Evolutionary conservation across 2,329 filamentous ascomycete species (phyloP), one percentile per base, ranked within the genome.

Genomic region (Claviceps sp.): DNA sequence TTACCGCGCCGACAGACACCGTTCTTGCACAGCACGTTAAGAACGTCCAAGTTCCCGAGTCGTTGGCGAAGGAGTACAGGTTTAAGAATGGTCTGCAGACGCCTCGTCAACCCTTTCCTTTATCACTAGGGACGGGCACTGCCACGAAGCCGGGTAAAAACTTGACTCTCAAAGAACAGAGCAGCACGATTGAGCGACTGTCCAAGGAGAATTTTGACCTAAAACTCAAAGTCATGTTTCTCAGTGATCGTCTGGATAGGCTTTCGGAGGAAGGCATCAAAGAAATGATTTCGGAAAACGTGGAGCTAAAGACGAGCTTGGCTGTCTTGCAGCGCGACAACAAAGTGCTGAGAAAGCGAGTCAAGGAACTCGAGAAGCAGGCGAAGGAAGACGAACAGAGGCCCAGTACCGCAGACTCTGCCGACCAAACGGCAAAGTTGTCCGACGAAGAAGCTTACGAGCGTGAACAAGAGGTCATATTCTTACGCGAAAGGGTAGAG

Each of bases 151-250:
- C 76, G 45, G 82, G 82, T 20, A 82, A 79, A 61, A 87, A 80
- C 59, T 72, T 98, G 68, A 97, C 93, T 0, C 72, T 98, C 42
- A 97, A 96, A 66, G 93, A 98, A 68, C 93, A 98, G 68, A 95
- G 91, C 64, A 95, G 86, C 68, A 97, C 91, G 14, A 96, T 98
- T 57, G 93, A 98, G 67, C 83, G 90, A 53, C 76, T 97, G 2
- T 94, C 88, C 54, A 98, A 98, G 69, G 93, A 98, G 66, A 98
- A 98, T 58, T 98, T 97, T 64, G 91, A 96, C 64, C 72, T 97
- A 51, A 96, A 97, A 68, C 82, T 97, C 68, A 94, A 95, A 65
- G 93, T 97, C 57, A 94, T 96, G 75, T 98, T 96, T 63, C 77
- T 98, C 47, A 94, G 91, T 61, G 88, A 97, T 66, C 86, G 91